A percentile compares a stretch with the other conserved stretches of the same genome.
Evolutionary conservation across 108 stramenopile genomes (phyloP).

Genomic region (Fragilaria radians): DNA sequence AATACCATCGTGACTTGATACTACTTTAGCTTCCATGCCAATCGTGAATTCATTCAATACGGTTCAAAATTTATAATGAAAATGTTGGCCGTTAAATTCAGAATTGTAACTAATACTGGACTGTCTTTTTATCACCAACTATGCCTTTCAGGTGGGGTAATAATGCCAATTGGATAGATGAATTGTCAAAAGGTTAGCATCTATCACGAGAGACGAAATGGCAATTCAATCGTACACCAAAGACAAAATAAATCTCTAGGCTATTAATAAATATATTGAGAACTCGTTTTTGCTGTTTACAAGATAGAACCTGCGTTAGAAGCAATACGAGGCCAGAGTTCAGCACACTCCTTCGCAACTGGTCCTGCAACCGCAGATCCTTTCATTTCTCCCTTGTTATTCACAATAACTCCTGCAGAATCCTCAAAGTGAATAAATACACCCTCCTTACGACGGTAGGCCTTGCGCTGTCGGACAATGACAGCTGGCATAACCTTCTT

Average conservation of each 20-base stretch:
- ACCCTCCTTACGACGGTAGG: conserved; percentile 99
- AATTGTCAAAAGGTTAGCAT: no score
- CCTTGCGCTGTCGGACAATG: conserved; percentile 98
- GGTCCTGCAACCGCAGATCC: conserved; percentile 98
- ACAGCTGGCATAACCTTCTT: conserved; percentile 99
- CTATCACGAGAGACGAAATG: no score
- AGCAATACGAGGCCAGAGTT: conserved; percentile 99
- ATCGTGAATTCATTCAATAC: no score
- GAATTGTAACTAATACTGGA: no score
- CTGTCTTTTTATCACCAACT: no score
- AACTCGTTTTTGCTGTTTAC: conserved; percentile 62
- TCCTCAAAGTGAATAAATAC: conserved; percentile 99
- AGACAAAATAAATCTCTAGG: no score
- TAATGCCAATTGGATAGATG: no score
- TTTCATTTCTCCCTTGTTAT: conserved; percentile 99
- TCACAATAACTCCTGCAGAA: conserved; percentile 99
- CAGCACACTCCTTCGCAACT: conserved; percentile 99
- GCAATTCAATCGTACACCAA: no score
- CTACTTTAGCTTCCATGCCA: background rate
- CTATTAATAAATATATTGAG: no score
- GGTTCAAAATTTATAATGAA: no score
- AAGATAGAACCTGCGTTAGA: conserved; percentile 96
- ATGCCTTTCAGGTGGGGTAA: no score
- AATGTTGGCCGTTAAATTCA: no score
- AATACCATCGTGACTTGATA: background rate